Evolutionary conservation across 1,284 basidiomycete species (phyloP), one percentile per base, ranked within the genome.

Genomic region (Phylloboletellus chloephorus): DNA sequence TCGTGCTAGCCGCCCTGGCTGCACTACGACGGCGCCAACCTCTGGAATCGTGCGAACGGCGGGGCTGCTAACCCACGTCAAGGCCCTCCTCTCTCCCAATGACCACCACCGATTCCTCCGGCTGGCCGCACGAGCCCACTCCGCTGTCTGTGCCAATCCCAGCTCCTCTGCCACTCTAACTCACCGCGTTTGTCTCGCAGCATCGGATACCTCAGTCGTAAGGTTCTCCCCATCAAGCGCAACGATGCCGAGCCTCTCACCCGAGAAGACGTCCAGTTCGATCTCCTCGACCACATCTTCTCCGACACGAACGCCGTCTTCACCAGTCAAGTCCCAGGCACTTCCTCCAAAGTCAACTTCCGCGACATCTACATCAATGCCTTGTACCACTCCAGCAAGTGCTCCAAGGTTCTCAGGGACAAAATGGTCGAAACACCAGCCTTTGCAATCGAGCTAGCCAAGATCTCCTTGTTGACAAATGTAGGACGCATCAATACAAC

Each of bases 401-500:
- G 88, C 62, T 91, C 90, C 42, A 89, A 88, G 65, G 82, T 85
- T 19, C 77, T 90, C 59, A 82, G 86, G 57, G 86, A 92, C 58
- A 91, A 89, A 64, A 84, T 92, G 73, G 58, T 78, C 32, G 82
- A 87, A 41, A 83, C 78, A 2, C 84, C 85, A 23, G 77, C 78
- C 12, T 94, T 90, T 60, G 85, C 80, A 3, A 69, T 82, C 42
- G 89, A 91, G 63, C 79, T 91, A 50, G 85, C 80, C 37, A 92
- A 88, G 68, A 77, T 93, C 31, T 85, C 87, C 30, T 69, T 95
- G 20, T 71, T 95, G 32, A 88, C 91, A 37, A 95, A 95, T 55
- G 83, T 93, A 36, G 91, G 91, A n/a, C 73, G 90, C 43, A 89
- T 95, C 61, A 95, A 94, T 59, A 94, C 91, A 17, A 94, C 92